Percentiles rank a stretch among this genome's conserved stretches.
These are phyloP conservation scores for Globisporangium middletonii DNA, from an alignment of 352 stramenopile genomes.

Conservation along the genomic window DNA sequence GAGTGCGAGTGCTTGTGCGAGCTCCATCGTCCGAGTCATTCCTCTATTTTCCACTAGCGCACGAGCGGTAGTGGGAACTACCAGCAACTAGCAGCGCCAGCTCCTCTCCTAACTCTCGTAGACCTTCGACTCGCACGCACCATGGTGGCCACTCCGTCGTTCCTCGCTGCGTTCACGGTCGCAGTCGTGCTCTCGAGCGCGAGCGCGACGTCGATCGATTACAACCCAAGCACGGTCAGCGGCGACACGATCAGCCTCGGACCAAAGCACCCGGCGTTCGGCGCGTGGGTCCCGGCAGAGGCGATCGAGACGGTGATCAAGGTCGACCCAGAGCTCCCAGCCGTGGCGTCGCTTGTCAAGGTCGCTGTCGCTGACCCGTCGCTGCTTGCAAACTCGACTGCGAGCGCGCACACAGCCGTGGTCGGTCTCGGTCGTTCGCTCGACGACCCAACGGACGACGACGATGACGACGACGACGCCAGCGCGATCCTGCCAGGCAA, in stretches of 20 bases:
- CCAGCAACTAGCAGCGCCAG: neutral
- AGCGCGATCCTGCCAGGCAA: neutral
- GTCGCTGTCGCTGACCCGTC: slow-evolving; percentile 2
- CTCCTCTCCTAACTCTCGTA: neutral
- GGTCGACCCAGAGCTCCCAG: slow-evolving; percentile 11
- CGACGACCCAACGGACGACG: slow-evolving; percentile 5
- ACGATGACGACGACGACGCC: neutral
- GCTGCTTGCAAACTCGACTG: slow-evolving; percentile 4
- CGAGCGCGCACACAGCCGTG: neutral
- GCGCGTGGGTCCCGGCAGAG: neutral
- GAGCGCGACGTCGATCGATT: slow-evolving; percentile 8
- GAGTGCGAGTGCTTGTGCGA: neutral
- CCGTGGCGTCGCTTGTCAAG: neutral
- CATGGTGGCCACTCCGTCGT: slow-evolving; percentile 8
- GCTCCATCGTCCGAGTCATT: too few species aligned
- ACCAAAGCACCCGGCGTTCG: slow-evolving; percentile 6
- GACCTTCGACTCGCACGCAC: neutral
- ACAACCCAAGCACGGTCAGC: slow-evolving; percentile 3
- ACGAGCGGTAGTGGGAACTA: slow-evolving; percentile 3
- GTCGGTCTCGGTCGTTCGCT: slow-evolving; percentile 4
- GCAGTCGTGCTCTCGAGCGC: neutral
- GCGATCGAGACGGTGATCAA: slow-evolving; percentile 1
- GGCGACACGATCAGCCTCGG: slow-evolving; percentile 7
- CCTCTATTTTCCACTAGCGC: too few species aligned
- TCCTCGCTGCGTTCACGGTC: slow-evolving; percentile 7